Conservation (phyloP, 1,284 basidiomycete genomes). For the Ustilago crameri region DNA sequence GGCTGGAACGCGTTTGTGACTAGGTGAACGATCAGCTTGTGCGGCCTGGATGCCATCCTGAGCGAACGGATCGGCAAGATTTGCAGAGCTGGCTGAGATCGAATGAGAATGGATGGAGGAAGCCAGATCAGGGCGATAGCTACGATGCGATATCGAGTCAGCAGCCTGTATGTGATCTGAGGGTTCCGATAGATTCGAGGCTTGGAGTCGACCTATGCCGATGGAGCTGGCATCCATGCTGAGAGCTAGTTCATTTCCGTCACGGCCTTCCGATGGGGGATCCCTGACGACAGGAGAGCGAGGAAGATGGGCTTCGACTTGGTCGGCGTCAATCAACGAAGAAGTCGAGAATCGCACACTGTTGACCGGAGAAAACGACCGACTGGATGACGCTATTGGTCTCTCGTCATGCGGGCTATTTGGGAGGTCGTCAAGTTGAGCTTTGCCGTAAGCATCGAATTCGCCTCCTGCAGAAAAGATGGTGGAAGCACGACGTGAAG, state of each 20-base stretch:
- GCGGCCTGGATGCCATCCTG: slow-evolving; percentile 7
- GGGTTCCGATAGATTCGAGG: background rate
- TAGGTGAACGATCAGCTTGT: background rate
- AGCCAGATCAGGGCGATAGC: background rate
- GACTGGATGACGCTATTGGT: background rate
- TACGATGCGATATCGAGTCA: background rate
- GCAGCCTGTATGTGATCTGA: background rate
- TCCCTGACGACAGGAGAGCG: background rate
- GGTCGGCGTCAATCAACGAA: slow-evolving; percentile 15
- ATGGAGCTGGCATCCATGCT: slow-evolving; percentile 34
- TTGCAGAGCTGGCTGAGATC: slow-evolving; percentile 49
- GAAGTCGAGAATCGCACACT: slow-evolving; percentile 23
- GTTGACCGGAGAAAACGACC: slow-evolving; percentile 8
- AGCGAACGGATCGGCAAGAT: slow-evolving; percentile 50
- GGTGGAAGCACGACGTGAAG: slow-evolving; percentile 45
- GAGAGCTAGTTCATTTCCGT: slow-evolving; percentile 7
- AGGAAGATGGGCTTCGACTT: background rate
- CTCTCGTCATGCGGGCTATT: background rate
- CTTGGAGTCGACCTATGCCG: slow-evolving; percentile 43
- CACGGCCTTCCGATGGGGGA: background rate
- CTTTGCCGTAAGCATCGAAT: slow-evolving; percentile 34
- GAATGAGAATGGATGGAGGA: slow-evolving; percentile 17
- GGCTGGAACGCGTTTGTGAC: background rate
- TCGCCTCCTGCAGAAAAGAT: slow-evolving; percentile 54
- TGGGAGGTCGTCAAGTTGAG: background rate